Conservation (phyloP, 208 protist genomes). For the Zelonia costaricensis region DNA sequence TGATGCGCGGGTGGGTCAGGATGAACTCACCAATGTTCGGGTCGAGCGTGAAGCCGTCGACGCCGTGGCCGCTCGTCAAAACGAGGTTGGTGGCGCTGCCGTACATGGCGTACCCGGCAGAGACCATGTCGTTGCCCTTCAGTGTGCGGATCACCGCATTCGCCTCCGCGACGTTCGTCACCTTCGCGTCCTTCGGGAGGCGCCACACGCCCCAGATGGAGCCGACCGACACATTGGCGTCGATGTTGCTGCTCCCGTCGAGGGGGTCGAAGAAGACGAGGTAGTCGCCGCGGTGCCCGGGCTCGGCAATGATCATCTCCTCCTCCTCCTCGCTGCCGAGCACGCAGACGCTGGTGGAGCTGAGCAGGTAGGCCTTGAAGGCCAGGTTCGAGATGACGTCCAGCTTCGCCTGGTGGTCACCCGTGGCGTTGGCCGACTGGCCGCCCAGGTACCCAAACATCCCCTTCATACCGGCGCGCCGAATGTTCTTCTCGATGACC, state of each 20-base stretch:
- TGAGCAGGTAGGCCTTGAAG: slow-evolving; percentile 87
- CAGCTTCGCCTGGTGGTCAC: slow-evolving; percentile 85
- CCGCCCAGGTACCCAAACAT: slow-evolving; percentile 78
- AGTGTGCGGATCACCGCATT: slow-evolving; percentile 65
- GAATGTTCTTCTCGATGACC: slow-evolving; percentile 87
- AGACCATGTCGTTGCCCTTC: slow-evolving; percentile 74
- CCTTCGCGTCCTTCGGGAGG: slow-evolving; percentile 69
- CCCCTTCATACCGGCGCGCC: slow-evolving; percentile 79
- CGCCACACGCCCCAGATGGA: slow-evolving; percentile 93
- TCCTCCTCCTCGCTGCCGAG: slow-evolving; percentile 90
- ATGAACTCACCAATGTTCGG: slow-evolving; percentile 97
- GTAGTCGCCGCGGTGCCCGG: slow-evolving; percentile 80
- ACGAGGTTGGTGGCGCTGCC: slow-evolving; percentile 94
- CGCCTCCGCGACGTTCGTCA: slow-evolving; percentile 78
- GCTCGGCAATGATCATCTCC: slow-evolving; percentile 65
- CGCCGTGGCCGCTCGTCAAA: slow-evolving; percentile 89
- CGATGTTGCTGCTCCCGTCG: slow-evolving; percentile 97
- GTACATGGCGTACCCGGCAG: slow-evolving; percentile 96
- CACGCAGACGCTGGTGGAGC: slow-evolving; percentile 64
- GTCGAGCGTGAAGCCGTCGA: slow-evolving; percentile 96
- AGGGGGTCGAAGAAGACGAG: slow-evolving; percentile 96
- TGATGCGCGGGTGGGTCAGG: slow-evolving; percentile 94
- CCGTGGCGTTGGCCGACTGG: slow-evolving; percentile 62
- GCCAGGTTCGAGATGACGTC: slow-evolving; percentile 88
- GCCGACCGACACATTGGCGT: slow-evolving; percentile 96